Evolutionary conservation across 2,329 filamentous ascomycete genomes (phyloP).

Genomic region (Ceratocystis cacaofunesta): DNA sequence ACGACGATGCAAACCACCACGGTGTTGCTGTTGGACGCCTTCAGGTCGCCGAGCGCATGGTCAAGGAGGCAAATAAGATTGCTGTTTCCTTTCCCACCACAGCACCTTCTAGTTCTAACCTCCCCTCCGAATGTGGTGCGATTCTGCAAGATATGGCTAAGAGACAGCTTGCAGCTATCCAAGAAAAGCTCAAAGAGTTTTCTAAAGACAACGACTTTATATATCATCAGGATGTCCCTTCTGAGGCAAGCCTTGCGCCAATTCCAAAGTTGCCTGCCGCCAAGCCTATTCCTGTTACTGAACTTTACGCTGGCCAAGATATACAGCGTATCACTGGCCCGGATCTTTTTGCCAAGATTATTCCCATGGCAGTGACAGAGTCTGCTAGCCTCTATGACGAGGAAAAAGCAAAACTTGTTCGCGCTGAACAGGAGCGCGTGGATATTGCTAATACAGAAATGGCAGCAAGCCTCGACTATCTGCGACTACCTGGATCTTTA

Average conservation of each 20-base stretch:
- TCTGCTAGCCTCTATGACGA: conserved; percentile 95
- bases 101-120: conserved; percentile 65
- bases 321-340: conserved; percentile 94
- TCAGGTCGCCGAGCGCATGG: conserved; percentile 62
- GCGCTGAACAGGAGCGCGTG: conserved; percentile 85
- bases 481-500: conserved; percentile 76
- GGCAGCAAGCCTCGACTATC: conserved; percentile 84
- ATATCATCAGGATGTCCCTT: conserved; percentile 84
- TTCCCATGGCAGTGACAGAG: conserved; percentile 90
- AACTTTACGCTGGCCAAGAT: conserved; percentile 92
- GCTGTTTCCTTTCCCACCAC: conserved; percentile 69
- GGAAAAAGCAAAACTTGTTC: conserved; percentile 89
- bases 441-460: conserved; percentile 90
- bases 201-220: conserved; percentile 96
- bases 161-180: conserved; percentile 63
- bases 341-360: conserved; percentile 92
- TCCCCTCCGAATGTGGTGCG: conserved; percentile 62
- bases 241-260: conserved; percentile 63
- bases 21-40: conserved; percentile 73
- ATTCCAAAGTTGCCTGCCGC: conserved; percentile 87
- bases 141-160: conserved; percentile 69
- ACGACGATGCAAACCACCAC: conserved; percentile 77
- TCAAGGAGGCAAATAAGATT: conserved; percentile 61
- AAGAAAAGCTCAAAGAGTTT: conserved; percentile 63
- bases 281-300: conserved; percentile 92